These are phyloP conservation scores for Arthrobotrys sphaeroides DNA, from an alignment of 2,329 filamentous ascomycete species.

Conservation along the genomic window DNA sequence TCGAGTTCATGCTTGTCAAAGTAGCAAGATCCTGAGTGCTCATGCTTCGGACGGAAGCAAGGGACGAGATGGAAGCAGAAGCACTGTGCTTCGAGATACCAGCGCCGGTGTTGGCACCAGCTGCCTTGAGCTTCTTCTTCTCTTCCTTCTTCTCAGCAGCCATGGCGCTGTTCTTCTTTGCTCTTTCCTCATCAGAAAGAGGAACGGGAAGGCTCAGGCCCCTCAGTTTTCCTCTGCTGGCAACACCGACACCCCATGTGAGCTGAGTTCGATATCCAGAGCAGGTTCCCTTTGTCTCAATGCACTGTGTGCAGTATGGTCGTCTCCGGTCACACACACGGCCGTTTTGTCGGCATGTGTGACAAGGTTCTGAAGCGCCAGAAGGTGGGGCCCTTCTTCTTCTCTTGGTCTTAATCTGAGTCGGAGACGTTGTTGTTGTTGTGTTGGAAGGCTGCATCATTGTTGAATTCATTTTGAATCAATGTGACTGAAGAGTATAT, in stretches of 20 bases:
- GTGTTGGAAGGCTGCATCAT: constrained; percentile 56
- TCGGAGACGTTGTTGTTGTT: constrained; percentile 54
- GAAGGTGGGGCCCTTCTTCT: constrained; percentile 87
- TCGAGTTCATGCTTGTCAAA: constrained; percentile 50
- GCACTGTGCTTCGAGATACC: constrained; percentile 54
- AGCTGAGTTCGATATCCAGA: constrained; percentile 95
- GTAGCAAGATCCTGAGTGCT: constrained; percentile 52
- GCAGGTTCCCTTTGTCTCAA: constrained; percentile 90
- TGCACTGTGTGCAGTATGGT: constrained; percentile 93
- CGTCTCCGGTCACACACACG: constrained; percentile 88
- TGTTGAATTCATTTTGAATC: constrained; percentile 56
- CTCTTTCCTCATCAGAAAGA: constrained; percentile 50
- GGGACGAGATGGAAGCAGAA: constrained; percentile 51
- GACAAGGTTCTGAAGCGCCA: constrained; percentile 93
- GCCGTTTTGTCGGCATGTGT: constrained; percentile 84
- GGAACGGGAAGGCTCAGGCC: constrained; percentile 77
- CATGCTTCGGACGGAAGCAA: constrained; percentile 51
- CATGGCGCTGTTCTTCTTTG: constrained; percentile 53
- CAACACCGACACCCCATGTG: constrained; percentile 95
- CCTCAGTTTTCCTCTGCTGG: constrained; percentile 91
- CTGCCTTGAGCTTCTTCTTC: constrained; percentile 53
- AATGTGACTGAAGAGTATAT: constrained; percentile 42
- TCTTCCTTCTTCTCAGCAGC: constrained; percentile 53
- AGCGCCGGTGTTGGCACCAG: constrained; percentile 41
- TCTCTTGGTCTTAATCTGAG: constrained; percentile 66